A percentile compares a stretch with the other conserved stretches of the same genome.
Conservation (phyloP, 1,284 basidiomycete genomes). For the Heterobasidion irregulare region DNA sequence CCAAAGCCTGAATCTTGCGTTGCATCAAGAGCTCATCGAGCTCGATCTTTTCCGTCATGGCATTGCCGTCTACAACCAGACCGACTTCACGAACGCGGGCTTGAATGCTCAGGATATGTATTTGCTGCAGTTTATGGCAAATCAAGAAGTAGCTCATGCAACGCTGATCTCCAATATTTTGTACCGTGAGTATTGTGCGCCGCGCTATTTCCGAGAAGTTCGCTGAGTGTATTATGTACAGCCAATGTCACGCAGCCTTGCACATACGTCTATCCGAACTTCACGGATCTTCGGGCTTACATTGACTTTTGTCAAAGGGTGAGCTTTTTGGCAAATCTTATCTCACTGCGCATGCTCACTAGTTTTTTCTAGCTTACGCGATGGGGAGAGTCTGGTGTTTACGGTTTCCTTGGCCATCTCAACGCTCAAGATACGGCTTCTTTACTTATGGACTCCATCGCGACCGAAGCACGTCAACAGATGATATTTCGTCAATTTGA, state of each 20-base stretch:
- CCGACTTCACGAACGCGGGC: constrained; percentile 51
- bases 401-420: constrained; percentile 55
- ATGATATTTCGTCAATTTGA: constrained; percentile 61
- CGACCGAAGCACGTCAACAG: constrained; percentile 62
- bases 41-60: constrained; percentile 59
- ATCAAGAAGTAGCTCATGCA: constrained; percentile 52
- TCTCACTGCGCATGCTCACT: not conserved
- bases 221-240: not conserved
- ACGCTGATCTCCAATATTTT: constrained; percentile 22
- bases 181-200: not conserved
- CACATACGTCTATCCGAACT: constrained; percentile 50
- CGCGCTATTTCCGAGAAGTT: not conserved
- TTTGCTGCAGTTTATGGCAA: constrained; percentile 49
- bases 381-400: constrained; percentile 55
- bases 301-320: constrained; percentile 55
- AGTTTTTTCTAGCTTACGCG: constrained; percentile 27
- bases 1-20: constrained; percentile 49
- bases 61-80: constrained; percentile 40
- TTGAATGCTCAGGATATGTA: constrained; percentile 44
- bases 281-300: constrained; percentile 50
- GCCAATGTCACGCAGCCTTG: constrained; percentile 37
- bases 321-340: constrained; percentile 4
- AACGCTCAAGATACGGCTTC: constrained; percentile 49
- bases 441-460: constrained; percentile 50
- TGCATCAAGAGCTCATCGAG: constrained; percentile 58